Conservation (phyloP, 805 yeast genomes). For the Candida oleophila region DNA sequence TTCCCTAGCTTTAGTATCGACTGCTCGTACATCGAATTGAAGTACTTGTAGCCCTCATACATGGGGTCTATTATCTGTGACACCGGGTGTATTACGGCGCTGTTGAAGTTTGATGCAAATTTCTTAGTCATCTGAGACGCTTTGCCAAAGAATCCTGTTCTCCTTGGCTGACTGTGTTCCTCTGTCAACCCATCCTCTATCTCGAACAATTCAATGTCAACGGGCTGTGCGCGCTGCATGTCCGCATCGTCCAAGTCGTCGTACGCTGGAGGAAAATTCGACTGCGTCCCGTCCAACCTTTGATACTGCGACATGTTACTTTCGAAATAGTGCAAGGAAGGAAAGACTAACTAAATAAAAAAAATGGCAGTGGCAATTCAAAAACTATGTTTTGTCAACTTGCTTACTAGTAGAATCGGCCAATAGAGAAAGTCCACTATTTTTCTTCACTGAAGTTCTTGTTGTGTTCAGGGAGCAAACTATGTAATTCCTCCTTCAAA, state of each 20-base stretch:
- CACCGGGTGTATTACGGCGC: conserved; percentile 41
- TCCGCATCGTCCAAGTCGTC: conserved; percentile 1
- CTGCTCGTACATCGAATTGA: conserved; percentile 51
- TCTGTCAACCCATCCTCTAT: conserved; percentile 30
- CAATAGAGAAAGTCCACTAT: too few species aligned
- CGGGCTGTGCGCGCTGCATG: neutral
- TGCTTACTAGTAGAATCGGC: too few species aligned
- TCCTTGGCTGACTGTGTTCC: conserved; percentile 5
- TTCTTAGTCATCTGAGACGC: conserved; percentile 37
- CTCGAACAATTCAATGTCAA: conserved; percentile 32
- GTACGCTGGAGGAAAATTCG: conserved; percentile 1
- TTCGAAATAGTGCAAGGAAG: neutral
- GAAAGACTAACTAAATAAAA: neutral
- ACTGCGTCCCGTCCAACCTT: neutral
- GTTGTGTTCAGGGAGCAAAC: too few species aligned
- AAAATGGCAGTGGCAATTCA: too few species aligned
- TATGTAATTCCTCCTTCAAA: too few species aligned
- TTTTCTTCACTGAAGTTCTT: too few species aligned
- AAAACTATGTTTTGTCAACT: too few species aligned
- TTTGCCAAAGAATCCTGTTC: conserved; percentile 27
- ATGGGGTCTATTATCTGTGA: conserved; percentile 50
- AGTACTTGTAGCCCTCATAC: conserved; percentile 44
- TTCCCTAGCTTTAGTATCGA: conserved; percentile 71
- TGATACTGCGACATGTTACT: neutral
- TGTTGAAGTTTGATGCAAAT: conserved; percentile 36